Evolutionary conservation across 768 basidiomycete species (phyloP), one percentile per base, ranked within the genome.

Genomic region (Suillus discolor): DNA sequence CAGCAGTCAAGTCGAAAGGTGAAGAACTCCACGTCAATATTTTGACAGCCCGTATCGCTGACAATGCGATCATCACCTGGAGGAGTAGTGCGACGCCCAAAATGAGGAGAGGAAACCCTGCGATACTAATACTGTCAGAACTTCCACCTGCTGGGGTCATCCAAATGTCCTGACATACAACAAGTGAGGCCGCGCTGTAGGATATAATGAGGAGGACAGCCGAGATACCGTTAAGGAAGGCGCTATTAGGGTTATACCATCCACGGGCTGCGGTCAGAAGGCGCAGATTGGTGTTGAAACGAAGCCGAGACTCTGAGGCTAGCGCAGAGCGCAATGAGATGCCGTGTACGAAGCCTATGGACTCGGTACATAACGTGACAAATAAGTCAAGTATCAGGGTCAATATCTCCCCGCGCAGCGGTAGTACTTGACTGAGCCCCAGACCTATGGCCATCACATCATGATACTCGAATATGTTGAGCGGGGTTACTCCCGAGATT

Each of bases 151-250:
- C 18, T 47, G 12, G n/a, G 5, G 11, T 9, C 20, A n/a, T 2
- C n/a, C n/a, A 4, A 45, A 9, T 1, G n/a, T 45, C 20, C 7
- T 8, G 4, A 62, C 15, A 13, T 7, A 66, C 20, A 20, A 72
- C 69, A 18, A 77, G 71, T 11, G 70, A 66, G 62, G 71, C 68
- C 16, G 75, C 74, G 39, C 68, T 69, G 41, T 74, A 77, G 42
- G 76, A 76, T 18, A 74, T 61, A 62, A 77, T 62, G 28, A 31
- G 28, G 65, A 76, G 73, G 23, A 77, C 54, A 38, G 69, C 68
- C 74, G 74, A 74, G 44, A 71, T 9, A 15, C 67, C 0, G 13
- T 73, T 77, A 2, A 63, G 72, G 9, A 57, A 0, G 7, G 67
- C 69, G 49, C 75, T 71, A 13, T 74, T 75, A 13, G 75, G 70